phyloP scores from a whole-genome alignment of 2,329 filamentous ascomycete genomes.

The Epichloe baconii region DNA sequence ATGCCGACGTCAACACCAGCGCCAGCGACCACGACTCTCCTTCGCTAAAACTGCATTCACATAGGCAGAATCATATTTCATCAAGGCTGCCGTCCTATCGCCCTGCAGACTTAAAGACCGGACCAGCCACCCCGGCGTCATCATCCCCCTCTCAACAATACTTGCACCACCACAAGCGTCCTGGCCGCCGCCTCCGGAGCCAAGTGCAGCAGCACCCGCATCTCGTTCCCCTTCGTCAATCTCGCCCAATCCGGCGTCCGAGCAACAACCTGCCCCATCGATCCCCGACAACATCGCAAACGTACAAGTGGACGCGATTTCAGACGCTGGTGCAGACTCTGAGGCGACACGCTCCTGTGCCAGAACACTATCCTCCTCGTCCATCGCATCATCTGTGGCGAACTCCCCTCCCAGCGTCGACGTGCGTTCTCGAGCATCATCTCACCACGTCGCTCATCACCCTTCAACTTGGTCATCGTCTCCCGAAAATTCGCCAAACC shows the following conservation, averaged over 20 bases:
- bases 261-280: constrained; percentile 2
- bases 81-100: constrained; percentile 44
- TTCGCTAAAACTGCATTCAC: constrained; percentile 23
- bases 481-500: neutral
- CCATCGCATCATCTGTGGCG: neutral
- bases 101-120: constrained; percentile 33
- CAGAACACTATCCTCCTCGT: neutral
- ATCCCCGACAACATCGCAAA: constrained; percentile 10
- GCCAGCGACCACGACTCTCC: neutral
- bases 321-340: constrained; percentile 1
- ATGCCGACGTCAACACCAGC: neutral
- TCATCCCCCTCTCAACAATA: constrained; percentile 9
- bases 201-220: constrained; percentile 3
- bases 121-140: constrained; percentile 11
- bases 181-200: neutral
- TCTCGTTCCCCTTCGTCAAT: constrained; percentile 9
- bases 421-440: constrained; percentile 7
- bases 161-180: constrained; percentile 8
- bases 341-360: neutral
- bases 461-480: constrained; percentile 4
- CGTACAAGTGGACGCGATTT: constrained; percentile 9
- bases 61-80: constrained; percentile 40
- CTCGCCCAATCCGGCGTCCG: constrained; percentile 16
- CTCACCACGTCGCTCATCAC: constrained; percentile 1
- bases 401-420: constrained; percentile 5